phyloP scores from a whole-genome alignment of 179 eudicot species.

The Corrigiola litoralis region DNA sequence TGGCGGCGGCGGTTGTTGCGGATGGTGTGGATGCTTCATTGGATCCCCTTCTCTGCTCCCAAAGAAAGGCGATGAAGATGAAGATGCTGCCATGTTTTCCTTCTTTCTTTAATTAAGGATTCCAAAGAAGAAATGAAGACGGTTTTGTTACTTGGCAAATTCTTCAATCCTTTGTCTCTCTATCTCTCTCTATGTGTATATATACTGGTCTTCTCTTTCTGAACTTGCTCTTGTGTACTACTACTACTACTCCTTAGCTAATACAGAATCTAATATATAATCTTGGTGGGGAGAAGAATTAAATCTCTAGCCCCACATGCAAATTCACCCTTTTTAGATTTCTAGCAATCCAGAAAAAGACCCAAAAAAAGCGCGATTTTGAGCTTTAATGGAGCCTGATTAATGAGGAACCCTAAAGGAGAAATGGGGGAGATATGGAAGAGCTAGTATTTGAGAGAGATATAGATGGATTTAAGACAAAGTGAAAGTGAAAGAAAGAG shows the following conservation, averaged over 20 bases:
- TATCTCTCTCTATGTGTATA: constrained; percentile 7
- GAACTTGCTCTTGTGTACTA: constrained; percentile 1
- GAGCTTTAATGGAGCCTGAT: constrained; percentile 15
- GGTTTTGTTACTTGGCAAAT: neutral
- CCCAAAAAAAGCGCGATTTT: neutral
- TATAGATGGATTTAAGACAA: neutral
- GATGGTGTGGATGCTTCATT: neutral
- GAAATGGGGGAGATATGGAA: constrained; percentile 8
- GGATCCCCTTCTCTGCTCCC: constrained; percentile 26
- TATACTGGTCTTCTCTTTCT: neutral
- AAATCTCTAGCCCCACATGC: constrained; percentile 35
- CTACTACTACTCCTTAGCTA: neutral
- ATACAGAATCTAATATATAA: constrained; percentile 25
- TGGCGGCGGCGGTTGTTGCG: constrained; percentile 7
- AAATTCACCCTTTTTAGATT: constrained; percentile 32
- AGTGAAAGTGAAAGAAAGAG: neutral
- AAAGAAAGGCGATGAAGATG: constrained; percentile 28
- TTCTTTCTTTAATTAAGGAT: neutral
- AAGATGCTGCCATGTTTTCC: constrained; percentile 25
- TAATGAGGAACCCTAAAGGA: constrained; percentile 34
- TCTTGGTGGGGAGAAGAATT: constrained; percentile 13
- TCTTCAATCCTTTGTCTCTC: neutral
- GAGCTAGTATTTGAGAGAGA: constrained; percentile 9
- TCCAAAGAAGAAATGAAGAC: neutral
- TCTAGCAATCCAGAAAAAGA: constrained; percentile 6